These are phyloP conservation scores for Lumnitzera racemosa DNA, from an alignment of 345 rosid species.

Conservation along the genomic window DNA sequence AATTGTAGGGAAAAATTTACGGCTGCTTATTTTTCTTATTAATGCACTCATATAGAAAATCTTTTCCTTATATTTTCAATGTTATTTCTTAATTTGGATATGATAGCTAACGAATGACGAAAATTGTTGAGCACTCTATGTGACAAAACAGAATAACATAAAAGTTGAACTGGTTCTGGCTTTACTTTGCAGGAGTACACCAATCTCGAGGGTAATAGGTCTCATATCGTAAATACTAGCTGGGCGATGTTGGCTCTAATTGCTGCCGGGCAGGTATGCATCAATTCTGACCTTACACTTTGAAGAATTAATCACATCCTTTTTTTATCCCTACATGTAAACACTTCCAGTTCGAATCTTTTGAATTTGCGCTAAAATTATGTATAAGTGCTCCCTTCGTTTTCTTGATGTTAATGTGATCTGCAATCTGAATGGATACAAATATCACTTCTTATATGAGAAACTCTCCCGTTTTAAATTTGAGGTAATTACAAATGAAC, in stretches of 20 bases:
- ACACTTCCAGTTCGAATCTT: background rate
- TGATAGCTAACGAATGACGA: background rate
- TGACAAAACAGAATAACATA: no score
- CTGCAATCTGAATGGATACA: no score
- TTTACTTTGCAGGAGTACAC: constrained; percentile 26
- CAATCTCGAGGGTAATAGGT: constrained; percentile 22
- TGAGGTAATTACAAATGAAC: no score
- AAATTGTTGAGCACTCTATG: constrained; percentile 2
- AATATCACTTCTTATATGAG: no score
- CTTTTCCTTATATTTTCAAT: no score
- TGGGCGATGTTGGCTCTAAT: constrained; percentile 51
- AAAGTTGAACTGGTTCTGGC: background rate
- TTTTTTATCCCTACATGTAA: background rate
- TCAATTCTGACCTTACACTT: background rate
- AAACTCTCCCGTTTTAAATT: no score
- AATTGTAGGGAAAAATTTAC: no score
- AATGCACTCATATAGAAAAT: no score
- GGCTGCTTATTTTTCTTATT: no score
- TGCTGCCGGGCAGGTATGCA: constrained; percentile 40
- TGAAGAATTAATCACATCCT: background rate
- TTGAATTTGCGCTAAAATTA: no score
- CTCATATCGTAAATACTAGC: constrained; percentile 35
- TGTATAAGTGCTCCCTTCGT: no score
- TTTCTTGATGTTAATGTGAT: no score
- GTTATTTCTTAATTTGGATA: background rate